Conservation (phyloP, 202 grass and related monocot genomes). For the Carex arenaria region DNA sequence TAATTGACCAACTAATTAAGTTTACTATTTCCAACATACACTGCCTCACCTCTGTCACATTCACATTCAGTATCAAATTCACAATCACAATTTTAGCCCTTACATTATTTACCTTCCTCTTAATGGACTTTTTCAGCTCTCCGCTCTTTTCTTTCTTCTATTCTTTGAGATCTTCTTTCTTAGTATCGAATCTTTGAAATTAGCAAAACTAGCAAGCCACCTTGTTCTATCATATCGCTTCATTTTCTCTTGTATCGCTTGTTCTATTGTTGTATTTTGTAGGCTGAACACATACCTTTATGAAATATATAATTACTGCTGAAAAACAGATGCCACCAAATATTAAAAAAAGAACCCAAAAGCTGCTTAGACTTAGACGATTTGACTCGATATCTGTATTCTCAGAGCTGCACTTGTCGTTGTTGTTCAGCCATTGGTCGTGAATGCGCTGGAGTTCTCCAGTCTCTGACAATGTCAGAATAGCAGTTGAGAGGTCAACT, state of each 20-base stretch:
- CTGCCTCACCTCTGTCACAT: no score
- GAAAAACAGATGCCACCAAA: conserved; percentile 50
- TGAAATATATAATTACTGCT: conserved; percentile 50
- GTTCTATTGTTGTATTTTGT: conserved; percentile 37
- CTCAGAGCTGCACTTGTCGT: conserved; percentile 28
- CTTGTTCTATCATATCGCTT: background rate
- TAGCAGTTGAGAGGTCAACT: conserved; percentile 72
- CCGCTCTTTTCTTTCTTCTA: background rate
- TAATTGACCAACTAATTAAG: no score
- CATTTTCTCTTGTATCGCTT: background rate
- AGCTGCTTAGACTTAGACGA: conserved; percentile 60
- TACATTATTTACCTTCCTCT: background rate
- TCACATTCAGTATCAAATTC: no score
- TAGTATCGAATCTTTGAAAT: conserved; percentile 21
- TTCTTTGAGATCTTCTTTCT: background rate
- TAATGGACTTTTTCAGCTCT: background rate
- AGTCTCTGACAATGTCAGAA: conserved; percentile 79
- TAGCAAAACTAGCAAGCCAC: background rate
- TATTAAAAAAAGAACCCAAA: conserved; percentile 85
- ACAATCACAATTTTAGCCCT: no score
- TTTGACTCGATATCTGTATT: conserved; percentile 36
- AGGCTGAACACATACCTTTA: conserved; percentile 47
- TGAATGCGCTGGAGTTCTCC: conserved; percentile 80
- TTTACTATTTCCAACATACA: no score
- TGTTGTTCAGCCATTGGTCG: conserved; percentile 46